These are phyloP conservation scores for Malus domestica DNA, from an alignment of 306 rosid species.

Conservation along the genomic window ASM211411v1 NC_041794.1:30034501-30035000, in stretches of 20 bases:
- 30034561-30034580: slow-evolving; percentile 16
- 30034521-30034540: slow-evolving; percentile 15
- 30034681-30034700: slow-evolving; percentile 9
- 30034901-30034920: too few species aligned
- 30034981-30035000: not conserved
- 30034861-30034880: slow-evolving; percentile 2
- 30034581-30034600: slow-evolving; percentile 20
- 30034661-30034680: slow-evolving; percentile 1
- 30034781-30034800: too few species aligned
- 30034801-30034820: too few species aligned
- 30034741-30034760: not conserved
- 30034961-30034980: not conserved
- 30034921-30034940: too few species aligned
- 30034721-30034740: not conserved
- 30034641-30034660: not conserved
- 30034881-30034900: too few species aligned
- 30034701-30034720: not conserved
- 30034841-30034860: too few species aligned
- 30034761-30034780: too few species aligned
- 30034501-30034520: slow-evolving; percentile 3
- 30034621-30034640: slow-evolving; percentile 31
- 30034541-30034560: slow-evolving; percentile 33
- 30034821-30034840: too few species aligned
- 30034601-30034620: slow-evolving; percentile 18
- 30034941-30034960: not conserved